A percentile compares a stretch with the other conserved stretches of the same genome.
phyloP scores from a whole-genome alignment of 768 basidiomycete genomes.

The Agaricus subrufescens region DNA sequence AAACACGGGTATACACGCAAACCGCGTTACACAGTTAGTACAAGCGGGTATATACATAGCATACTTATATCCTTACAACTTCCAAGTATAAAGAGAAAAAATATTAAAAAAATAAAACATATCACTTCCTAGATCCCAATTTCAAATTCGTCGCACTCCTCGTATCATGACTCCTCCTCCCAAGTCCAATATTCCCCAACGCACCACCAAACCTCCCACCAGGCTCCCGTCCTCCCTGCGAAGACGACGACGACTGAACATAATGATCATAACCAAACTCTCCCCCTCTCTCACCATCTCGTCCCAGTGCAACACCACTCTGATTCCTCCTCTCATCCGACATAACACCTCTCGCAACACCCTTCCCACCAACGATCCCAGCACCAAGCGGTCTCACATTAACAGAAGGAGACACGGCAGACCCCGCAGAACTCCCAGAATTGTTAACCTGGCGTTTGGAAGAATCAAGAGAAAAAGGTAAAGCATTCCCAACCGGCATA shows the following conservation, averaged over 20 bases:
- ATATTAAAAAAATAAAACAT: background rate
- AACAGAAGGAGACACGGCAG: constrained; percentile 14
- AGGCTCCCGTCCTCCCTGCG: constrained; percentile 30
- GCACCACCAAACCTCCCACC: constrained; percentile 38
- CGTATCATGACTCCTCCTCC: constrained; percentile 36
- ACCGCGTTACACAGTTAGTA: background rate
- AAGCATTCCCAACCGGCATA: constrained; percentile 59
- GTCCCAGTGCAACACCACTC: constrained; percentile 35
- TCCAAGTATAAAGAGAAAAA: background rate
- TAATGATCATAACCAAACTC: constrained; percentile 9
- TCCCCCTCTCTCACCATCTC: background rate
- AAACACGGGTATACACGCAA: background rate
- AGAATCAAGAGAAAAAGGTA: constrained; percentile 49
- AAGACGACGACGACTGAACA: background rate
- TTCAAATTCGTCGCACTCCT: constrained; percentile 50
- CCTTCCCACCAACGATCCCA: constrained; percentile 18
- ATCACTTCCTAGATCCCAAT: constrained; percentile 10
- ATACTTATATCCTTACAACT: background rate
- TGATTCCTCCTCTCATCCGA: constrained; percentile 45
- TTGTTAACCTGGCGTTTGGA: constrained; percentile 30
- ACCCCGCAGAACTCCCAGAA: constrained; percentile 23
- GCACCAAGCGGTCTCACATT: constrained; percentile 2
- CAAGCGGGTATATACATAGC: background rate
- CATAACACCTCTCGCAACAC: constrained; percentile 26
- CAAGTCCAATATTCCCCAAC: constrained; percentile 12